Base-by-base conservation (phyloP, 225 moss, liverwort and hornwort genomes). In the Neckera pumila region DNA sequence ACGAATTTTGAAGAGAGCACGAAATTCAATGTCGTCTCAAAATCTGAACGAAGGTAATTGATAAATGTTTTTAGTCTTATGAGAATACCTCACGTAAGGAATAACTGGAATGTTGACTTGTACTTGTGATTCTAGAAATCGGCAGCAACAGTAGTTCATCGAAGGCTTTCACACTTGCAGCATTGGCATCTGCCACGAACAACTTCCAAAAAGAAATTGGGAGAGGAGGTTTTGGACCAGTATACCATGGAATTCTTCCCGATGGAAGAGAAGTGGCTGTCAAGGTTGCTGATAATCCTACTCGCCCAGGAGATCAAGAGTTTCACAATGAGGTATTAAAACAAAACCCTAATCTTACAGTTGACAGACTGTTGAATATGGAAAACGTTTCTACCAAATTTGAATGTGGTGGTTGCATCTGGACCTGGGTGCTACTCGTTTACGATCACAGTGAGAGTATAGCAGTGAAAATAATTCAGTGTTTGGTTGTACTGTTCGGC, bases 241-340 rank as follows among this genome's bases (percentile, higher is more conserved):
- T 92, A 17, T 93, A 89, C 86, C 80, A 94, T 65, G 95, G 95
- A 54, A 90, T 34, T 69, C 79, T 93, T 71, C 43, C 81, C 60
- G 89, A 92, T 73, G 93, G 92, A 82, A 71, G 75, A 88, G 95
- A 95, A 87, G 89, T 94, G 66, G 95, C 93, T 45, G 93, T 94
- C 51, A 95, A 95, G 70, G 92, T 92, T 30, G 74, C 91, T 53
- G 88, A 90, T 57, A 70, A 42, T 9, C 59, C 85, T 12, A 90
- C 30, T 28, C 66, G 75, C 58, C 91, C 90, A 80, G 91, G 93
- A 89, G 89, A 87, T n/a, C 33, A 73, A 3, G 93, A 93, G 72
- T 94, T 94, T 42, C 63, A 76, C 76, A 95, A 77, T 38, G 93
- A 95, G 95, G 95, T 92, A 58, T 23, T 22, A 38, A 79, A 14